Conservation (phyloP, 176 grass and related monocot species). For the Musa acuminata region DNA sequence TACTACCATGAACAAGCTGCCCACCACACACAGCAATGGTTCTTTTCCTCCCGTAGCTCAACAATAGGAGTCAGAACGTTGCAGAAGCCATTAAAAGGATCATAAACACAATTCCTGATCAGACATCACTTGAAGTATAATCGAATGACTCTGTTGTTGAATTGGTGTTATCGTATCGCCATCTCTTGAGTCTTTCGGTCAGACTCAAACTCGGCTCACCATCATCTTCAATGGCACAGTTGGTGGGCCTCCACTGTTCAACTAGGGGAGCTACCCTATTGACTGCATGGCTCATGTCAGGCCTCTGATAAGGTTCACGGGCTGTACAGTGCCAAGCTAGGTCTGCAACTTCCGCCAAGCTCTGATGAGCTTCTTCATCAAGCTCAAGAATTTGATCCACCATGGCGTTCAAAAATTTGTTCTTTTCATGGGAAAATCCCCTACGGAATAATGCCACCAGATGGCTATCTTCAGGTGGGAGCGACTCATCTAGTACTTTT, state of each 20-base stretch:
- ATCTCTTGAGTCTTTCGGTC: conserved; percentile 48
- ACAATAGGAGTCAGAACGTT: not conserved
- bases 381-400: conserved; percentile 57
- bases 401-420: conserved; percentile 55
- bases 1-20: not conserved
- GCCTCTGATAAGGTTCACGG: conserved; percentile 59
- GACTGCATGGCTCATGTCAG: conserved; percentile 89
- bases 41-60: not conserved
- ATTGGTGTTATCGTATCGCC: conserved; percentile 42
- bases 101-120: not conserved
- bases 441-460: conserved; percentile 68
- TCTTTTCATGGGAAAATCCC: conserved; percentile 55
- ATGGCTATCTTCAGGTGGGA: conserved; percentile 71
- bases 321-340: conserved; percentile 77
- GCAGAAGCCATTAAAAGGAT: not conserved
- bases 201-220: conserved; percentile 37
- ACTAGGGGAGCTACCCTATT: conserved; percentile 57
- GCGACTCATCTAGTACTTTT: conserved; percentile 82
- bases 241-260: conserved; percentile 60
- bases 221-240: conserved; percentile 26
- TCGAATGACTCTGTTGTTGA: conserved; percentile 24
- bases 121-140: conserved; percentile 2
- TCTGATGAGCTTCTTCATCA: conserved; percentile 36
- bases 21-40: not conserved
- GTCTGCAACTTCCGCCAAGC: conserved; percentile 71